Evolutionary conservation across 1,139 yeast species (phyloP), one percentile per base, ranked within the genome.

Genomic region (Taphrina betulina): DNA sequence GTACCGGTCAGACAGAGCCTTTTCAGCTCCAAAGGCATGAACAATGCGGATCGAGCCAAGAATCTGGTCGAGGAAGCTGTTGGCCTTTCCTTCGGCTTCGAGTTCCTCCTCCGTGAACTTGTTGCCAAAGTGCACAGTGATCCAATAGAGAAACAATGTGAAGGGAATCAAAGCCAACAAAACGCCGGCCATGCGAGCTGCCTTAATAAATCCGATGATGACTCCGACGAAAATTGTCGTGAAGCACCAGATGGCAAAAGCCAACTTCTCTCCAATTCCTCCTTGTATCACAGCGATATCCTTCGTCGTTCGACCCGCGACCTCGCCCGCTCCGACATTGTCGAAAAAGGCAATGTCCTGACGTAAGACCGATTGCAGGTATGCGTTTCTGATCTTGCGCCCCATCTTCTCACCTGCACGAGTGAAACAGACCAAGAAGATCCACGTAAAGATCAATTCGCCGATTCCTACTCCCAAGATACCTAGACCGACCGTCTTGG

Each of bases 281-380:
- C 71, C 75, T 61, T 74, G 77, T 53, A 74, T 71, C 34, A 68
- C 62, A 24, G 68, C 66, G 16, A 76, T 72, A 46, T 74, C 77
- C 31, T 71, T 68, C 26, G 75, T 72, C 61, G 75, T 73, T n/a
- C 77, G 68, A 24, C 76, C 71, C n/a, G 68, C 65, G 40, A 66
- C 61, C 59, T 72, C 75, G 19, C 77, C 77, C n/a, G 77, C 71
- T 24, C 77, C 78, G 19, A 75, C 65, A 37, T 68, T 66, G 63
- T 74, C 77, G 60, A 74, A 75, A 60, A 71, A 74, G 19, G 72
- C 77, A 53, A 75, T 68, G 57, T 74, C 74, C 61, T 74, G 77
- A 36, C 74, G 66, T 50, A 74, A 61, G 10, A 74, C 63, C 1
- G 76, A 70, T 57, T 63, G 60, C 33, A 74, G 63, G 58, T 73